phyloP scores from a whole-genome alignment of 2,329 filamentous ascomycete genomes.

The Grosmannia serpens region DNA sequence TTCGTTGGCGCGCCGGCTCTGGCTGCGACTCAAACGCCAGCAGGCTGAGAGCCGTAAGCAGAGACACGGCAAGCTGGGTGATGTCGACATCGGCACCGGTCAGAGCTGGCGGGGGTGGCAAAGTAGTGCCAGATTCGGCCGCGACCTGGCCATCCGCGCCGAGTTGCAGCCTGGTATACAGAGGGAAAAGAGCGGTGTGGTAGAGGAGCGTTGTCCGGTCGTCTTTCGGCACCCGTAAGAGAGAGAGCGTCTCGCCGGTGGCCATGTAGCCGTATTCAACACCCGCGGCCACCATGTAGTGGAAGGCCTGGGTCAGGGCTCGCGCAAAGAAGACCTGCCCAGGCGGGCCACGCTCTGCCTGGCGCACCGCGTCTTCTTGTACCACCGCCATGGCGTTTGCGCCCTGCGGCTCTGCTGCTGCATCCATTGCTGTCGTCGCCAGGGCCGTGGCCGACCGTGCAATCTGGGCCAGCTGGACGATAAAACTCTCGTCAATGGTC shows the following conservation, averaged over 20 bases:
- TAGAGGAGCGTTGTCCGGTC: constrained; percentile 4
- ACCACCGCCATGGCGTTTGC: not conserved
- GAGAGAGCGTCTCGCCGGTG: constrained; percentile 5
- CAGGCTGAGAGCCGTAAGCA: not conserved
- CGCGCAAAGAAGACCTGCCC: constrained; percentile 6
- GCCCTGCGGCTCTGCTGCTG: not conserved
- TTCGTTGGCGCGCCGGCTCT: not conserved
- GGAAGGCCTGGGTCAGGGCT: constrained; percentile 4
- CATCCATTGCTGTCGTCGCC: not conserved
- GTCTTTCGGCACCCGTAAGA: not conserved
- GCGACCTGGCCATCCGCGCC: not conserved
- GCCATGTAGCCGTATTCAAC: constrained; percentile 4
- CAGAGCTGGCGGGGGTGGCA: not conserved
- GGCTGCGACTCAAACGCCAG: constrained; percentile 1
- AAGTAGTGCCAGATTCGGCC: not conserved
- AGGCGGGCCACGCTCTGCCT: not conserved
- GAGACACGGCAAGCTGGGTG: not conserved
- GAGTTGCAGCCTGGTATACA: not conserved
- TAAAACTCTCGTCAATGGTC: constrained; percentile 3
- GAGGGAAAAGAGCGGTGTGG: constrained; percentile 2
- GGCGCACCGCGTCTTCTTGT: constrained; percentile 1
- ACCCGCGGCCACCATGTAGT: constrained; percentile 5
- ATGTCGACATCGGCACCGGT: not conserved
- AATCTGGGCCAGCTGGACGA: constrained; percentile 1
- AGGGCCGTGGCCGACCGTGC: not conserved